Evolutionary conservation across 2,329 filamentous ascomycete genomes (phyloP), one percentile per base, ranked within the genome.

Genomic region (Ophiocordyceps camponoti-rufipedis): DNA sequence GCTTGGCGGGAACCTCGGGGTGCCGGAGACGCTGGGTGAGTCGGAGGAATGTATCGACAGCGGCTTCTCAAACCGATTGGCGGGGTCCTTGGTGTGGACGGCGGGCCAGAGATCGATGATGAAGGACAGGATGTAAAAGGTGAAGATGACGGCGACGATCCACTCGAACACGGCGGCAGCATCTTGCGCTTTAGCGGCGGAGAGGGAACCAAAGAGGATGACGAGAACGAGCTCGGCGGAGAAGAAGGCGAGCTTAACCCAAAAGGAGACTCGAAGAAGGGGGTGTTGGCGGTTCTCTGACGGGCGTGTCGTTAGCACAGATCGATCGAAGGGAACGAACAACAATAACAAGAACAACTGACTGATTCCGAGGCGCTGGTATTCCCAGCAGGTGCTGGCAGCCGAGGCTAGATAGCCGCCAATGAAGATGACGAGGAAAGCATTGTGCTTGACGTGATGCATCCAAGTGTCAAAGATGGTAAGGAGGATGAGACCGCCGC

Each of bases 331-430:
- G 23, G 23, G 23, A 23, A 23, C 23, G 3, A 23, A 23, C 23
- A 23, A 23, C 23, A 23, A 23, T 32, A 10, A n/a, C 19, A 44
- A 18, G 38, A 41, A 39, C 12, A 4, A 65, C 71, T 45, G 61
- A 75, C 74, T 80, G 45, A 82, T 78, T 28, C 87, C 86, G 1
- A 96, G 72, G 2, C 85, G 79, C 56, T 91, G 82, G 61, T 94
- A 95, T 61, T 95, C 87, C 66, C 77, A 79, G 67, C 88, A 95
- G 52, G 89, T 82, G 62, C 88, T 89, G 53, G 95, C 72, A 46
- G 89, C 88, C 5, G 80, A 85, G 46, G 94, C 58, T 45, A 95
- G 68, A 60, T 94, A 96, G 32, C 86, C 91, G 13, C 62, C 78
- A 58, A 95, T 85, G 61, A 98, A 98, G 44, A 95, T 62, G 1